phyloP scores from a whole-genome alignment of 2,329 filamentous ascomycete genomes.

The Sphaerulina vaccinii region DNA sequence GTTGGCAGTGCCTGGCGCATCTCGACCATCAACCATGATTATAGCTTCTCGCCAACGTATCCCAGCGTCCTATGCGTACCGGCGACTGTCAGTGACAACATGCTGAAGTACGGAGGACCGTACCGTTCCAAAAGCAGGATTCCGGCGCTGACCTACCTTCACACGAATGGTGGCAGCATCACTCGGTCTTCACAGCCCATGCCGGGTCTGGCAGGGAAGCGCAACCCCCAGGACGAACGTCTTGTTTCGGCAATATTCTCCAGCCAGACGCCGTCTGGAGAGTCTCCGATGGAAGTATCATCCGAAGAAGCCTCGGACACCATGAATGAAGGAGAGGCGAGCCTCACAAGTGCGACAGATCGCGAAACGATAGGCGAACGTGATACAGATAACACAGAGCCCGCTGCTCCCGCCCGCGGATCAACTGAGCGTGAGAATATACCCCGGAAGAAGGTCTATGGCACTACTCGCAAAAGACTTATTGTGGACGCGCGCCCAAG shows the following conservation, averaged over 20 bases:
- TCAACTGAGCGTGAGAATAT: slow-evolving; percentile 9
- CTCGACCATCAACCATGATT: slow-evolving; percentile 85
- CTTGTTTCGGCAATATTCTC: slow-evolving; percentile 90
- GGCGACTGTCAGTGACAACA: slow-evolving; percentile 89
- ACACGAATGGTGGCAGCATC: slow-evolving; percentile 96
- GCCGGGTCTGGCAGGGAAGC: slow-evolving; percentile 75
- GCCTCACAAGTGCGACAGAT: background rate
- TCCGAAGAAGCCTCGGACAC: background rate
- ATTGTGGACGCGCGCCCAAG: slow-evolving; percentile 95
- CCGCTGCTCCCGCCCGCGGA: background rate
- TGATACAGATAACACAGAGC: background rate
- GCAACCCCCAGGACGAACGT: slow-evolving; percentile 93
- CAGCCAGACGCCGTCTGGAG: slow-evolving; percentile 46
- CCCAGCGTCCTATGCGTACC: slow-evolving; percentile 83
- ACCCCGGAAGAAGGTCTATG: slow-evolving; percentile 59
- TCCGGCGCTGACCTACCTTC: slow-evolving; percentile 88
- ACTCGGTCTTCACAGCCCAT: slow-evolving; percentile 91
- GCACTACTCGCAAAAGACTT: slow-evolving; percentile 87
- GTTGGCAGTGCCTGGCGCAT: slow-evolving; percentile 74
- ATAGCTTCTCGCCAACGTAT: slow-evolving; percentile 89
- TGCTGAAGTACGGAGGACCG: slow-evolving; percentile 84
- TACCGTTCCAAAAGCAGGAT: slow-evolving; percentile 89
- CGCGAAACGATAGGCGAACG: background rate
- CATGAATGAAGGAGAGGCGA: background rate
- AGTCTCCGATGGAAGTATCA: slow-evolving; percentile 3